These are phyloP conservation scores for Rhododendron mucronatum DNA, from an alignment of 148 eudicot genomes.

Conservation along the genomic window DNA sequence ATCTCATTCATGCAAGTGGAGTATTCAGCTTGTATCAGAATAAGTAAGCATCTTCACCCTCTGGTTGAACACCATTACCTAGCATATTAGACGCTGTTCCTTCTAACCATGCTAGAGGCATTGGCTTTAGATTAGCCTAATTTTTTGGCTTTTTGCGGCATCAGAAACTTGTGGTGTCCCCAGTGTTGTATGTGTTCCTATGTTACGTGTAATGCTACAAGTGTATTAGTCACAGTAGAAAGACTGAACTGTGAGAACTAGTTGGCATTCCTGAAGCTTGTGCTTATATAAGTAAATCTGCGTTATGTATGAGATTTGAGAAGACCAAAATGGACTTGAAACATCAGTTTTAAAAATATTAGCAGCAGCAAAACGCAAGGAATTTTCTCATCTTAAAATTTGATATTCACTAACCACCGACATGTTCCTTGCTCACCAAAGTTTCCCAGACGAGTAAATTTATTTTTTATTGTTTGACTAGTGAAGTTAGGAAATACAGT, in stretches of 20 bases:
- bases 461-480: background rate
- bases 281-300: background rate
- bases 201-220: background rate
- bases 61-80: background rate
- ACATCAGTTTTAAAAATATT: background rate
- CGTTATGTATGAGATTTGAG: background rate
- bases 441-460: background rate
- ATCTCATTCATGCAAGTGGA: constrained; percentile 77
- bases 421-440: background rate
- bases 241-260: background rate
- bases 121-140: background rate
- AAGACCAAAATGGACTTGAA: background rate
- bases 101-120: background rate
- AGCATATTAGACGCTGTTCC: background rate
- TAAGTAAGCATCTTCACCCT: constrained; percentile 39
- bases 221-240: background rate
- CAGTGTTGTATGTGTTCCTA: background rate
- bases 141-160: background rate
- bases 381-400: background rate
- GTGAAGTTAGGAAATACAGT: background rate
- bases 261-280: background rate
- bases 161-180: background rate
- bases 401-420: too few species aligned
- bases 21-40: constrained; percentile 71
- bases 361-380: too few species aligned